These are phyloP conservation scores for Eutrema salsugineum DNA, from an alignment of 441 rosid genomes.

Conservation along the genomic window DNA sequence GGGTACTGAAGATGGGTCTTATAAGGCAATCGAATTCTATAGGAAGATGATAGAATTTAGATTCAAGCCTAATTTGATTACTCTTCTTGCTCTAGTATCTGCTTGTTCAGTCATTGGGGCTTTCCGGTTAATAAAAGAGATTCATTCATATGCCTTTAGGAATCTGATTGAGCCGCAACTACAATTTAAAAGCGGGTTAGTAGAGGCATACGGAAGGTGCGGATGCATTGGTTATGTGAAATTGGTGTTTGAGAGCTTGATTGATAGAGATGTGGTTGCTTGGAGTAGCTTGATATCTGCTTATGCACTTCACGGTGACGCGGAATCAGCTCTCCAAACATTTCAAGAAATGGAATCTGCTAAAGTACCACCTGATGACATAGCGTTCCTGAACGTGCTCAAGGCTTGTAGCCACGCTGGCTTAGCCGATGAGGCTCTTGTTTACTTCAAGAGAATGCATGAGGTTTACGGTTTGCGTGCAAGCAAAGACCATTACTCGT, in stretches of 20 bases:
- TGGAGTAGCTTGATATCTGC: conserved; percentile 72
- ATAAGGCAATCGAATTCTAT: conserved; percentile 46
- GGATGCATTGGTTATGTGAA: conserved; percentile 42
- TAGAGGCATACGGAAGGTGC: conserved; percentile 57
- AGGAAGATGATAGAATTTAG: conserved; percentile 39
- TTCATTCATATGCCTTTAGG: conserved; percentile 53
- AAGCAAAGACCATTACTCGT: conserved; percentile 59
- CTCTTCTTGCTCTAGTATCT: conserved; percentile 54
- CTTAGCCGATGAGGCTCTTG: conserved; percentile 52
- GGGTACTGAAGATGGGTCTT: conserved; percentile 39
- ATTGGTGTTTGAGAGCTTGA: conserved; percentile 33
- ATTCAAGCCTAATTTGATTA: conserved; percentile 53
- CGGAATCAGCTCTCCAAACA: conserved; percentile 41
- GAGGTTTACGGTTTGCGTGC: conserved; percentile 42
- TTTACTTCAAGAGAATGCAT: conserved; percentile 42
- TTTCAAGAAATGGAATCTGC: conserved; percentile 54
- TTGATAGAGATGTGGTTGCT: conserved; percentile 53
- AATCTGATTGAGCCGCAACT: conserved; percentile 43
- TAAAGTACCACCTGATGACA: conserved; percentile 47
- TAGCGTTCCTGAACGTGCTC: conserved; percentile 52
- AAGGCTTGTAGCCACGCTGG: conserved; percentile 74
- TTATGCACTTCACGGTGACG: conserved; percentile 57
- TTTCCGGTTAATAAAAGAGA: conserved; percentile 43
- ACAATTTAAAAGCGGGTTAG: conserved; percentile 51
- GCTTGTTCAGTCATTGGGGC: conserved; percentile 44